Percentiles rank a stretch among this genome's conserved stretches.
phyloP scores from a whole-genome alignment of 768 basidiomycete genomes.

The Fomitopsis pulvina region DNA sequence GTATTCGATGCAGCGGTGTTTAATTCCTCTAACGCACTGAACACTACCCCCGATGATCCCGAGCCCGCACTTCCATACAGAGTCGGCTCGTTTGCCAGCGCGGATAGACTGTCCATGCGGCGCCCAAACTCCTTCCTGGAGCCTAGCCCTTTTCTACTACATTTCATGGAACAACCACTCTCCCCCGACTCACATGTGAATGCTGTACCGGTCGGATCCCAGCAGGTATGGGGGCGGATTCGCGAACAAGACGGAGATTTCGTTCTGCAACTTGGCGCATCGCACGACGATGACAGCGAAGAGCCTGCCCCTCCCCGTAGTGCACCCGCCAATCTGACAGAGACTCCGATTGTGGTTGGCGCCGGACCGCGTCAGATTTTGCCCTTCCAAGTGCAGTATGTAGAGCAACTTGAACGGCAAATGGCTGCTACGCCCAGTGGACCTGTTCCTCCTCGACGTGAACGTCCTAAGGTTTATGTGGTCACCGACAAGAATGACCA shows the following conservation, averaged over 20 bases:
- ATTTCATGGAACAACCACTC: conserved; percentile 4
- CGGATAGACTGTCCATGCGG: background rate
- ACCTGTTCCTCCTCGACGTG: conserved; percentile 1
- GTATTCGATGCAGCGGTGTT: conserved; percentile 11
- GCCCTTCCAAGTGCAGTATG: conserved; percentile 17
- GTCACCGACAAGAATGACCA: conserved; percentile 7
- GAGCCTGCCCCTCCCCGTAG: background rate
- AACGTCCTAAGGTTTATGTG: conserved; percentile 10
- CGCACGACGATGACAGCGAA: background rate
- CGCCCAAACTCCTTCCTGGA: conserved; percentile 3
- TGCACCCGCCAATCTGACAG: too few relatives aligned
- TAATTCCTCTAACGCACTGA: conserved; percentile 5
- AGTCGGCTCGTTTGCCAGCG: background rate
- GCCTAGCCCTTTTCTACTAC: conserved; percentile 13
- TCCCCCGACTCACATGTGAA: background rate
- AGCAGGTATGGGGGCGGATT: background rate
- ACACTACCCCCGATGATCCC: background rate
- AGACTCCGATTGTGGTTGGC: too few relatives aligned
- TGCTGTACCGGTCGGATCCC: background rate
- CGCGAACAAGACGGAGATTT: background rate
- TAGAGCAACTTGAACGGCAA: conserved; percentile 14
- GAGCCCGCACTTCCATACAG: background rate
- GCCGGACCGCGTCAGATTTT: conserved; percentile 15
- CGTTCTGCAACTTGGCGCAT: background rate
- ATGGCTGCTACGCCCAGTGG: background rate